These are phyloP conservation scores for Chimonanthus praecox DNA, from an alignment of 164 flowering plant species.

Conservation along the genomic window DNA sequence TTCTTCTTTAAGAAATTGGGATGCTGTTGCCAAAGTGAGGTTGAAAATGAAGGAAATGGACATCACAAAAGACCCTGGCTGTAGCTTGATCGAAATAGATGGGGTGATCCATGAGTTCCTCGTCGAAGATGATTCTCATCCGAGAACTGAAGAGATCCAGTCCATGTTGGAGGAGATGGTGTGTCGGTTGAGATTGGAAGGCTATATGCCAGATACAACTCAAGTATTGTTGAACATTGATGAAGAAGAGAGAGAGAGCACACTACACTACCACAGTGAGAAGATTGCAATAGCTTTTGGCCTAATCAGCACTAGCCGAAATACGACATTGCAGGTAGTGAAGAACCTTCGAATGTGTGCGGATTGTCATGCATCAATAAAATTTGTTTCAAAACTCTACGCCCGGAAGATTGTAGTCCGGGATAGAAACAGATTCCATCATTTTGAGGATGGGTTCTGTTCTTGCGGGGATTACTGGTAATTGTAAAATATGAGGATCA, in stretches of 20 bases:
- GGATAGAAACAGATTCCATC: slow-evolving; percentile 17
- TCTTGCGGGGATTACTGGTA: slow-evolving; percentile 19
- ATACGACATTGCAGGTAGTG: slow-evolving; percentile 28
- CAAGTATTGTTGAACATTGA: slow-evolving; percentile 45
- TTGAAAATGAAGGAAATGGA: slow-evolving; percentile 48
- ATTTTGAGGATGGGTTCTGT: slow-evolving; percentile 13
- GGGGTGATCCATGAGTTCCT: slow-evolving; percentile 52
- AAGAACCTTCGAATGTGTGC: slow-evolving; percentile 57
- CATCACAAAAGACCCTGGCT: slow-evolving; percentile 57
- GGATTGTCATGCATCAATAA: slow-evolving; percentile 52
- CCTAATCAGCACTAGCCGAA: slow-evolving; percentile 35
- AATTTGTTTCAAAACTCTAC: slow-evolving; percentile 51
- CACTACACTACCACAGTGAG: slow-evolving; percentile 43
- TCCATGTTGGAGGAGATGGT: slow-evolving; percentile 50
- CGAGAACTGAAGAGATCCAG: slow-evolving; percentile 34
- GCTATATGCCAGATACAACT: slow-evolving; percentile 38
- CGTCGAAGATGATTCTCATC: slow-evolving; percentile 49
- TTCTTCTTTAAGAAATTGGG: slow-evolving; percentile 51
- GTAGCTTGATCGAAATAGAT: slow-evolving; percentile 61
- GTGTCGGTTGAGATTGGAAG: slow-evolving; percentile 18
- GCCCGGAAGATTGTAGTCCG: slow-evolving; percentile 12
- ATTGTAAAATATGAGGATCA: not conserved
- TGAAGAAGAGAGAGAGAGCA: slow-evolving; percentile 36
- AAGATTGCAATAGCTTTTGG: slow-evolving; percentile 60
- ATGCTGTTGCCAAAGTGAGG: slow-evolving; percentile 42